Base-by-base conservation (phyloP, 306 rosid species). In the Coriaria nepalensis region DNA sequence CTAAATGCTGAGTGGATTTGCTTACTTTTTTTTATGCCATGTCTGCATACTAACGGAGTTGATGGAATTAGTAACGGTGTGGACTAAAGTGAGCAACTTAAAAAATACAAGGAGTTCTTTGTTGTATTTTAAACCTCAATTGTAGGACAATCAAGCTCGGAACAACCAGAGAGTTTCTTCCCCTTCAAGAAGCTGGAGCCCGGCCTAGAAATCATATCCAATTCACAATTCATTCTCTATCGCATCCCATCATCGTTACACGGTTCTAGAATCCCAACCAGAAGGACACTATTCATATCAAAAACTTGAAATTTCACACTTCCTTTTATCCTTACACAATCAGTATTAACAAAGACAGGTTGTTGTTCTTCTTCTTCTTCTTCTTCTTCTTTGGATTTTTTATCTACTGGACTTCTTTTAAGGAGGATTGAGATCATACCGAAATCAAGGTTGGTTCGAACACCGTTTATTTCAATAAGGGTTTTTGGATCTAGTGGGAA, bases 301-400 rank as follows among this genome's bases (percentile, higher is more conserved):
- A 86, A 76, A 68, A 76, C 88, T 72, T 81, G 83, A 55, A 78
- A 81, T 68, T 72, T 81, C 64, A 78, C 88, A 72, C 76, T 63
- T n/a, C 83, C 83, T 40, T 82, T 76, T 63, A 73, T 76, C 75
- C 88, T 76, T 68, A 72, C 60, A 45, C 82, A 76, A 67, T 86
- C 88, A 4, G 93, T 86, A 73, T 93, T 85, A 42, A 81, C 85
- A 64, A 78, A 86, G 8, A 93, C 78, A 10, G 73, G n/a, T n/a
- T n/a, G n/a, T n/a, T n/a, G n/a, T n/a, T n/a, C 83, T 74, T 81
- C 93, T 63, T 81, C 93, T 20, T 20, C 29, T 20, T 20, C 83
- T 74, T 81, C 93, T 63, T 81, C 93, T 20, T 20, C 29, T 20
- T 20, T 20, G 1, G 88, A 86, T 61, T 70, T 81, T 53, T 73